Base-by-base conservation (phyloP, 331 rosid species). In the Prunus yedoensis region DNA sequence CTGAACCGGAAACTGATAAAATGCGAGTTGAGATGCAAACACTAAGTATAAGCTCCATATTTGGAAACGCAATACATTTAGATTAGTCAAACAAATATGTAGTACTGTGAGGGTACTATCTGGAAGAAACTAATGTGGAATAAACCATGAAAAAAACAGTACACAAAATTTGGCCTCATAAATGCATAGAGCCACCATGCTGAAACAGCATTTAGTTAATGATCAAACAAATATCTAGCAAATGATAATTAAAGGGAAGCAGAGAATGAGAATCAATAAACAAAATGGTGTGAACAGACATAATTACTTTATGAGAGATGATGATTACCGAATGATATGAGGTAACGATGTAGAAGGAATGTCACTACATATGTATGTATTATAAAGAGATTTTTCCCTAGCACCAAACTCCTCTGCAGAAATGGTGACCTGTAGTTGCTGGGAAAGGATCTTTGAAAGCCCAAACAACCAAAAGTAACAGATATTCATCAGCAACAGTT, bases 381-480 rank as follows among this genome's bases (percentile, higher is more conserved):
- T 85, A 57, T 86, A 88, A 54, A 87, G 87, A 68, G 90, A 86
- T 78, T 84, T 92, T 76, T 88, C 96, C 86, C 83, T 88, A 50
- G 94, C 90, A 38, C 91, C 92, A 64, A 86, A 83, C 87, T 92
- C 96, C 83, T 92, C 96, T 49, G 96, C 97, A 79, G 90, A 88
- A 74, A 92, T 84, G 67, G 86, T 88, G 79, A 92, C 92, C 53
- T 90, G 92, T 60, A 92, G 76, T 79, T 84, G 84, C 80, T 84
- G 94, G 66, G 88, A 74, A 47, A 77, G 70, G 68, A 74, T 73
- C 96, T 92, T 78, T 18, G 77, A 77, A 79, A 75, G 68, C 80
- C 81, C 80, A 73, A 72, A 77, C 45, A 78, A 78, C 17, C 47
- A 66, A 74, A 71, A 46, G 60, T 52, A 80, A 59, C 63, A 80